phyloP scores from a whole-genome alignment of 164 flowering plant species.

The Vitis cinerea region DNA sequence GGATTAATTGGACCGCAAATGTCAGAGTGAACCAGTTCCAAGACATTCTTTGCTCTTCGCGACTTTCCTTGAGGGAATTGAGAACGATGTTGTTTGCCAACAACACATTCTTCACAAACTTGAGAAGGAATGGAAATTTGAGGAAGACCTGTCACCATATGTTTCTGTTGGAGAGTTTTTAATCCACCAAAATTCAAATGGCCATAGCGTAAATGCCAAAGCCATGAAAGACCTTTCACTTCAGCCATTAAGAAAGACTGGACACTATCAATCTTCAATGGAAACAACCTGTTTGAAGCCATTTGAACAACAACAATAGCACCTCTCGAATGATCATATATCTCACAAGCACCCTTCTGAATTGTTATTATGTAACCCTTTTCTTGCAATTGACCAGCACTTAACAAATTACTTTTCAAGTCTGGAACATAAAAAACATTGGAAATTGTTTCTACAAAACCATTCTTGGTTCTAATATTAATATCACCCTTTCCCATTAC shows the following conservation, averaged over 20 bases:
- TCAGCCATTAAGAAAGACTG: neutral
- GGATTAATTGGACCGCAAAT: slow-evolving; percentile 13
- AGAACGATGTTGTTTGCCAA: slow-evolving; percentile 3
- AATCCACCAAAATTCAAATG: too few relatives aligned
- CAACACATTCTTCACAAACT: neutral
- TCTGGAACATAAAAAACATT: slow-evolving; percentile 7
- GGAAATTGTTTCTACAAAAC: neutral
- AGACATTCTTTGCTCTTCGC: slow-evolving; percentile 3
- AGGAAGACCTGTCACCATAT: slow-evolving; percentile 3
- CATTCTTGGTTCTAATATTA: slow-evolving; percentile 13
- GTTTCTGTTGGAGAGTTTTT: too few relatives aligned
- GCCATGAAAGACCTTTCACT: too few relatives aligned
- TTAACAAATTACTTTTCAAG: slow-evolving; percentile 5
- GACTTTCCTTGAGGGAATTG: slow-evolving; percentile 11
- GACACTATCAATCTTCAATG: slow-evolving; percentile 11
- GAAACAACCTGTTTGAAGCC: slow-evolving; percentile 11
- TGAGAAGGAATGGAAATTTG: slow-evolving; percentile 8
- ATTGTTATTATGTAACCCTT: neutral
- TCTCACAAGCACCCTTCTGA: neutral
- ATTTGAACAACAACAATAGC: neutral
- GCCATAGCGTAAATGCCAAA: too few relatives aligned
- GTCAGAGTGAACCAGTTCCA: slow-evolving; percentile 1
- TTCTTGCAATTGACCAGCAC: neutral
- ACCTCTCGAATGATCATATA: too few relatives aligned
- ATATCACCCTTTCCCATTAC: slow-evolving; percentile 15